Evolutionary conservation across 208 protist genomes (phyloP), one percentile per base, ranked within the genome.

Genomic region (Leptomonas pyrrhocoris): DNA sequence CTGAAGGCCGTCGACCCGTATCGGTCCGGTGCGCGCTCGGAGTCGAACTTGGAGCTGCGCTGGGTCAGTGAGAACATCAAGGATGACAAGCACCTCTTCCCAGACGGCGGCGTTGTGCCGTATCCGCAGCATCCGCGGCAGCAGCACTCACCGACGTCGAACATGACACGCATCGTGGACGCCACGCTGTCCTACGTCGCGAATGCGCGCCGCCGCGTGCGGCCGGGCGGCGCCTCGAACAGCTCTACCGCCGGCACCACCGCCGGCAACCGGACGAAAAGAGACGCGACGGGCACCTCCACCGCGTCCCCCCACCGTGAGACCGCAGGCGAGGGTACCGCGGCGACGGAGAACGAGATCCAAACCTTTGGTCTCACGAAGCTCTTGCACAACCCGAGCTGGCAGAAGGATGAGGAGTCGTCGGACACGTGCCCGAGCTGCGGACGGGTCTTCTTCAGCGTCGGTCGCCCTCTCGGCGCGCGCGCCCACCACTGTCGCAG

Each of bases 401-500:
- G 86, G 86, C 79, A 92, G 65, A 71, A 76, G 28, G 72, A 77
- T n/a, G 86, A 89, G 40, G 84, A 90, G 42, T 62, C 61, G 9
- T 70, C 57, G 8, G 69, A 78, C 66, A 25, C 49, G 40, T 92
- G 86, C 64, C 79, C 73, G 15, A 65, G 68, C 28, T 92, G 86
- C 40, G 69, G 70, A 0, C 72, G 69, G 25, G 2, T n/a, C 11
- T 90, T 89, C 56, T 50, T 69, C 23, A 77, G 71, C 57, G 23
- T 85, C 68, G 55, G 73, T 30, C 38, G 60, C 6, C 58, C 68
- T 51, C 53, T 81, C 34, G 70, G 77, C 16, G 78, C 80, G 5
- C 76, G 79, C 0, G 78, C 86, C 7, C 79, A 82, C 46, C 83
- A 94, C 71, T 94, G 88, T 54, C 85, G 88, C 19, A 80, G 80